phyloP scores from a whole-genome alignment of 2,329 filamentous ascomycete genomes.

The Xenosphaeropsis pyriputrescens region DNA sequence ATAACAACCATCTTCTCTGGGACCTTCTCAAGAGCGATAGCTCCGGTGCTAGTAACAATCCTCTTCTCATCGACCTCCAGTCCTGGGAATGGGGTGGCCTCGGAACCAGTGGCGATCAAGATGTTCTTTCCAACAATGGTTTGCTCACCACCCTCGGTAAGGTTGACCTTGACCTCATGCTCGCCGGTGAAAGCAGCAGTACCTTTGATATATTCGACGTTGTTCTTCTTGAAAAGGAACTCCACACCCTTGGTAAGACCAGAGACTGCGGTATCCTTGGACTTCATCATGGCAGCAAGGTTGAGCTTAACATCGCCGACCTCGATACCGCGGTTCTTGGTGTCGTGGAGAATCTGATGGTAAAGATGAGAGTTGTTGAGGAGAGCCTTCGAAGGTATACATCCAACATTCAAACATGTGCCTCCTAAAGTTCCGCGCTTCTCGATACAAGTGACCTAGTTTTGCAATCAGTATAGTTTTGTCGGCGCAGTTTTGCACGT shows the following conservation, averaged over 20 bases:
- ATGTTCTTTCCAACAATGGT: conserved; percentile 90
- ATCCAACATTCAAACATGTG: conserved; percentile 97
- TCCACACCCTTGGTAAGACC: conserved; percentile 94
- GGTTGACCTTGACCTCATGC: conserved; percentile 80
- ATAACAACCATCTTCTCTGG: conserved; percentile 97
- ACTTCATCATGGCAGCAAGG: conserved; percentile 92
- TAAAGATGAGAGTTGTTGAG: conserved; percentile 99
- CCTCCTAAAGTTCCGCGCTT: conserved; percentile 91
- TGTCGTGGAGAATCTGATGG: conserved; percentile 93
- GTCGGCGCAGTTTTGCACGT: too few relatives aligned
- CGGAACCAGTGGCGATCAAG: conserved; percentile 89
- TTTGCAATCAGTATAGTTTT: conserved; percentile 5
- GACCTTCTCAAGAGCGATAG: conserved; percentile 76
- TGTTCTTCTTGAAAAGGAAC: conserved; percentile 98
- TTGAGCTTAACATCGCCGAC: conserved; percentile 96
- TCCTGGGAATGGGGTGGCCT: conserved; percentile 92
- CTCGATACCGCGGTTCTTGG: conserved; percentile 92
- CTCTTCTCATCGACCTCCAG: conserved; percentile 95
- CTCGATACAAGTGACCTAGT: conserved; percentile 88
- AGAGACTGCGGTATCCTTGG: conserved; percentile 82
- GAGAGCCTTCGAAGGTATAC: conserved; percentile 97
- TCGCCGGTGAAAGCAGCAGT: conserved; percentile 76
- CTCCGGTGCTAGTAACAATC: conserved; percentile 91
- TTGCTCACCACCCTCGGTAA: conserved; percentile 84
- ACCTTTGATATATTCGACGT: conserved; percentile 95